Evolutionary conservation across 2,329 filamentous ascomycete genomes (phyloP), one percentile per base, ranked within the genome.

Genomic region (Colletotrichum destructivum): DNA sequence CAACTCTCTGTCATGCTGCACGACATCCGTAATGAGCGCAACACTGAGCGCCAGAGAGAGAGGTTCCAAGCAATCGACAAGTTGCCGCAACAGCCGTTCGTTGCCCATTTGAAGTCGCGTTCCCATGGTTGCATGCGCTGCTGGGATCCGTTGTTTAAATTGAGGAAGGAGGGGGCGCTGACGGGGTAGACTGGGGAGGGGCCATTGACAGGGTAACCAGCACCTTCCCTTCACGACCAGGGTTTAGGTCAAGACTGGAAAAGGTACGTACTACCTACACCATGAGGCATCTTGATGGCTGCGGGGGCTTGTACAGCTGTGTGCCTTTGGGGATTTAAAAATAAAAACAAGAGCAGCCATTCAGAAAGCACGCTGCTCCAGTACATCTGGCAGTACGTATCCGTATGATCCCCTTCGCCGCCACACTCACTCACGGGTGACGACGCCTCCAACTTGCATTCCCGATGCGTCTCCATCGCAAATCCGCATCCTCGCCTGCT

Each of bases 171-270:
- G 52, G 65, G 38, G 44, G n/a, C 46, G 26, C 23, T 38, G 18
- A 12, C 35, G 38, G 5, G 35, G 54, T 56, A 6, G 35, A 40
- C 54, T 40, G 35, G 18, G 52, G 35, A 35, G n/a, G 56, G 62
- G 54, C 52, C 54, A 72, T 69, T 72, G 69, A 69, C 65, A 69
- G 59, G 64, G 69, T 69, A 71, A 69, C 69, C 52, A 65, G 65
- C 65, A 60, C 54, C 31, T 63, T 69, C 59, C 69, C 38, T 57
- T 9, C n/a, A 55, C 31, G 47, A 21, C 31, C 59, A 59, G 64
- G 64, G 59, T 40, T 11, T 42, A 13, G 35, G 16, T 3, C 18
- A 6, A 5, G 54, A 21, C 21, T 40, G 54, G 23, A 21, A 23
- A 44, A n/a, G 9, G 2, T 44, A 8, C 31, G 11, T 56, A 62